These are phyloP conservation scores for Lichtheimia ornata DNA, from an alignment of 371 early-diverging fungal genomes.

Conservation along the genomic window DNA sequence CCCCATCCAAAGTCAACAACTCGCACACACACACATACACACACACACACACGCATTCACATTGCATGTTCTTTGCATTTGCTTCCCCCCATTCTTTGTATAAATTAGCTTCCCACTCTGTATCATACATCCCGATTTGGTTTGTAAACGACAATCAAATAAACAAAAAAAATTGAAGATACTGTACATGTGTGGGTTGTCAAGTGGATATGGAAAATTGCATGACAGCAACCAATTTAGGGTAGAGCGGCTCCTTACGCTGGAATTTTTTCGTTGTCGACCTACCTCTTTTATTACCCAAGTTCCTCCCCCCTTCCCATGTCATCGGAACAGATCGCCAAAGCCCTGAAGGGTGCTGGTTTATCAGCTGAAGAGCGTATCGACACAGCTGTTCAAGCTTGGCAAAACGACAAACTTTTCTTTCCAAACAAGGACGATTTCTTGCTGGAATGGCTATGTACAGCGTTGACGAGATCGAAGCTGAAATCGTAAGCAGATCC, in stretches of 20 bases:
- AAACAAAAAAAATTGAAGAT: neutral
- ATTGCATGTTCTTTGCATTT: constrained; percentile 8
- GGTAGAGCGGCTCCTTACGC: constrained; percentile 6
- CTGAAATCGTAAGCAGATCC: constrained; percentile 40
- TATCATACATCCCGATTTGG: constrained; percentile 33
- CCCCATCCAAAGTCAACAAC: neutral
- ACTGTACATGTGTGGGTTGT: neutral
- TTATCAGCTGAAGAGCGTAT: constrained; percentile 35
- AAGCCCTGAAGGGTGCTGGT: constrained; percentile 50
- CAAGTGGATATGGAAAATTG: neutral
- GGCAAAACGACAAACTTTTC: constrained; percentile 37
- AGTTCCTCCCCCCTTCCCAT: constrained; percentile 19
- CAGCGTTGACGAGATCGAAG: constrained; percentile 38
- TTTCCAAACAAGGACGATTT: constrained; percentile 55
- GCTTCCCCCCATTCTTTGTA: constrained; percentile 6
- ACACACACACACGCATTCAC: neutral
- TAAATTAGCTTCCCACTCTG: neutral
- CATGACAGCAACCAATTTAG: constrained; percentile 57
- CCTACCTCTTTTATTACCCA: constrained; percentile 1
- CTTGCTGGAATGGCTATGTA: constrained; percentile 47
- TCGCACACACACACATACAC: neutral
- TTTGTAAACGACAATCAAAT: constrained; percentile 17
- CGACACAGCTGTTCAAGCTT: constrained; percentile 35
- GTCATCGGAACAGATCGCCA: constrained; percentile 62
- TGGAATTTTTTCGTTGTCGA: neutral